These are phyloP conservation scores for Kalmusia sp. DNA, from an alignment of 2,329 filamentous ascomycete genomes.

Conservation along the genomic window DNA sequence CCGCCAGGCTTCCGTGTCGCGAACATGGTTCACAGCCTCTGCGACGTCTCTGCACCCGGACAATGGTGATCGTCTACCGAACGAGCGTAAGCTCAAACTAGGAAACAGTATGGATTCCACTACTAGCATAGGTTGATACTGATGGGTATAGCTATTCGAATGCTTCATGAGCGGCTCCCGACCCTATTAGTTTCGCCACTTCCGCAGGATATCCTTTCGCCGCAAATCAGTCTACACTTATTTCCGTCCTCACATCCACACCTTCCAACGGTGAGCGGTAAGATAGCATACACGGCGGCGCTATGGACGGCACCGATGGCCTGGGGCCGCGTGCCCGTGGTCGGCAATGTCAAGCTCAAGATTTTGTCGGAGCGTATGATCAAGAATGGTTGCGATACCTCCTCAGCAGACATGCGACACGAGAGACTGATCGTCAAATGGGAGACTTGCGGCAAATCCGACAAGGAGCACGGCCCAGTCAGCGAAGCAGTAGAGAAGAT, in stretches of 20 bases:
- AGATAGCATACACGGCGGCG: constrained; percentile 89
- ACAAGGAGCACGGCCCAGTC: constrained; percentile 52
- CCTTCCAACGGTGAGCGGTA: constrained; percentile 89
- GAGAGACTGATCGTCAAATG: constrained; percentile 93
- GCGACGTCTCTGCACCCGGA: constrained; percentile 35
- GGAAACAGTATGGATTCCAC: constrained; percentile 60
- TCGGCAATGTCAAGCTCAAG: constrained; percentile 87
- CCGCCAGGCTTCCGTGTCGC: constrained; percentile 41
- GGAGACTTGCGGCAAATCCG: constrained; percentile 71
- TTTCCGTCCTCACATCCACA: constrained; percentile 81
- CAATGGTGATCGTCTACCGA: constrained; percentile 56
- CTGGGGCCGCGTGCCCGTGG: constrained; percentile 90
- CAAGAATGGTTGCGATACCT: constrained; percentile 55
- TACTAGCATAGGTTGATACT: constrained; percentile 6
- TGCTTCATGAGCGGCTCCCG: constrained; percentile 68
- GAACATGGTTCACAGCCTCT: constrained; percentile 54
- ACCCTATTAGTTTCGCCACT: constrained; percentile 67
- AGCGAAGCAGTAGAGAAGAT: constrained; percentile 63
- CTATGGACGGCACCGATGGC: constrained; percentile 96
- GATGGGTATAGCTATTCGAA: constrained; percentile 59
- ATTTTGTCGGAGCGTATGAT: constrained; percentile 92
- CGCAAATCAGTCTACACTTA: constrained; percentile 67
- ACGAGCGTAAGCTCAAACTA: constrained; percentile 67
- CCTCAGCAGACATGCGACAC: constrained; percentile 52
- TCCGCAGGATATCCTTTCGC: constrained; percentile 67